These are phyloP conservation scores for Cryphonectria radicalis DNA, from an alignment of 2,329 filamentous ascomycete species.

Conservation along the genomic window DNA sequence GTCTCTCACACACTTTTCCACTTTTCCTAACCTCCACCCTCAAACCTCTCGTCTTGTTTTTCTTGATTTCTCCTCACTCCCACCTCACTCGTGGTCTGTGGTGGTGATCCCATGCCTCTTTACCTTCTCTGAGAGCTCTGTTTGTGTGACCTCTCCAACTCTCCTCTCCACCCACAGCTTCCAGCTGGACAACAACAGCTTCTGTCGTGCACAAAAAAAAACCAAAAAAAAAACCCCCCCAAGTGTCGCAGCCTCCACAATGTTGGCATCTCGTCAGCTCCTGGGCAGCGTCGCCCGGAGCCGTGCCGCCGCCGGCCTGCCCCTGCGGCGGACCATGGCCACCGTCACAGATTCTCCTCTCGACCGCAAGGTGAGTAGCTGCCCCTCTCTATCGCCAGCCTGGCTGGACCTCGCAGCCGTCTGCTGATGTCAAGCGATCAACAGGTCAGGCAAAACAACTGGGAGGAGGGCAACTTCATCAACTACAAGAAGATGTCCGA, in stretches of 20 bases:
- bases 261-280: constrained; percentile 74
- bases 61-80: background rate
- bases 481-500: constrained; percentile 99
- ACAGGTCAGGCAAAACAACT: constrained; percentile 91
- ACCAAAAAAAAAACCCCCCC: no score
- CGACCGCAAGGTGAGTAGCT: constrained; percentile 75
- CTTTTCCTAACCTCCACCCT: background rate
- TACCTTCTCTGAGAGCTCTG: constrained; percentile 32
- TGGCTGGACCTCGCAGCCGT: constrained; percentile 10
- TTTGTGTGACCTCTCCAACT: constrained; percentile 32
- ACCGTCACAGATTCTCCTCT: constrained; percentile 85
- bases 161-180: constrained; percentile 24
- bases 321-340: constrained; percentile 73
- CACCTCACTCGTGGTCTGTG: constrained; percentile 15
- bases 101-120: constrained; percentile 28
- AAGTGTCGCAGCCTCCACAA: constrained; percentile 50
- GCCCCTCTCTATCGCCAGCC: background rate
- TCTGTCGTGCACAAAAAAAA: background rate
- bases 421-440: constrained; percentile 26
- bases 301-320: constrained; percentile 62
- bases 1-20: background rate
- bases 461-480: constrained; percentile 95
- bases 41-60: background rate
- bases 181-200: constrained; percentile 12
- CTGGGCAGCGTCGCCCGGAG: constrained; percentile 67